Base-by-base conservation (phyloP, 257 asterid species). In the Solanum chiquidenum region DNA sequence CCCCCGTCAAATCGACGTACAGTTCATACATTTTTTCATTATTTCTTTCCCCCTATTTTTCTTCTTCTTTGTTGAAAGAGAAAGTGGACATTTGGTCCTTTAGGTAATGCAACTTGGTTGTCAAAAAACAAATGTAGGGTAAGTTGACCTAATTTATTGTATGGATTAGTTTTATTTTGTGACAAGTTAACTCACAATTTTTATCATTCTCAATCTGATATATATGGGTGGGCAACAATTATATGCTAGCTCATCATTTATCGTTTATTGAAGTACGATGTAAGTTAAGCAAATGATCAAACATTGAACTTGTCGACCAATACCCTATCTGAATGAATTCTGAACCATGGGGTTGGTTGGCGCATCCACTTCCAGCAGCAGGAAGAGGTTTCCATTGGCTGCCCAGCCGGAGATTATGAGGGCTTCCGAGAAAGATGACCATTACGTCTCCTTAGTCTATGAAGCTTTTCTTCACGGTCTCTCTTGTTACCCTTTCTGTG, bases 341-440 rank as follows among this genome's bases (percentile, higher is more conserved):
- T 79, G 86, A 83, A 21, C 46, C 34, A 49, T 55, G 74, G 83
- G 23, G 20, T 42, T 33, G 27, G 74, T 55, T 23, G 72, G 89
- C 83, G 21, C 91, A 62, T 46, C 79, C 37, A 58, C 87, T 40
- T 76, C 83, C 40, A 21, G 83, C 90, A 91, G 88, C 46, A 91
- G 92, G 11, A 91, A 92, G 87, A 84, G 94, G 83, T 97, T 97
- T 75, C 98, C 96, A 1, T 52, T 92, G 91, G 99, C 99, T 83
- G 98, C 96, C 79, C 98, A 94, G 89, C 99, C 98, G 20, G 99
- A 97, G 88, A 88, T 95, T 62, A 97, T 97, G 98, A 93, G 99
- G 89, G 98, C 99, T 0, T 98, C 99, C 12, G 98, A 95, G 94
- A 97, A 97, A 90, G 99, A 97, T 85, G 99, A 97, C 71, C 99